phyloP scores from a whole-genome alignment of 2,329 filamentous ascomycete species.

The Aspergillus costaricaensis region DNA sequence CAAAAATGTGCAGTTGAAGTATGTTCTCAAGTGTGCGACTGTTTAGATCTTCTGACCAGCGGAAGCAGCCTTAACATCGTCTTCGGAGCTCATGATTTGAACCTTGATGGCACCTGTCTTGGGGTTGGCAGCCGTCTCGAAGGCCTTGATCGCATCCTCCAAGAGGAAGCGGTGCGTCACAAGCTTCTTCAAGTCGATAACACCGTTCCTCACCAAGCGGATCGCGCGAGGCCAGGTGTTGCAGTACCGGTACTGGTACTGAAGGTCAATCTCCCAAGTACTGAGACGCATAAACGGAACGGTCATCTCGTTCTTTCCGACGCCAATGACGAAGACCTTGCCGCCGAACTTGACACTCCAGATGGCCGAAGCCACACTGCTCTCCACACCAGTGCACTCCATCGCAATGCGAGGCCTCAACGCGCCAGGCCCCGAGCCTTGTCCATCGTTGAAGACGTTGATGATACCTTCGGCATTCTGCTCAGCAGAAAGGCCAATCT shows the following conservation, averaged over 20 bases:
- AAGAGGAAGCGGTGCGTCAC: conserved; percentile 86
- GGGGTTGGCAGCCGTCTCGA: conserved; percentile 82
- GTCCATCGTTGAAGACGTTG: conserved; percentile 61
- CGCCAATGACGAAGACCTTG: conserved; percentile 94
- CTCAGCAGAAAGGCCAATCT: conserved; percentile 57
- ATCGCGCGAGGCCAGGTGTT: conserved; percentile 97
- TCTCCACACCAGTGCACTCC: conserved; percentile 95
- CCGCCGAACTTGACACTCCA: conserved; percentile 92
- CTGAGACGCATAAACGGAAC: conserved; percentile 93
- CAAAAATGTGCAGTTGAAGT: conserved; percentile 12
- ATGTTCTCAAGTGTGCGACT: neutral
- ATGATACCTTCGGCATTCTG: conserved; percentile 71
- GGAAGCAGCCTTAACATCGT: conserved; percentile 40
- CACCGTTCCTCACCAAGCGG: conserved; percentile 77
- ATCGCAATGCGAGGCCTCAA: conserved; percentile 79
- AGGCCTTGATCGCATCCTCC: conserved; percentile 86
- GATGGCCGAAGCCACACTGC: conserved; percentile 80
- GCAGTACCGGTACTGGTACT: conserved; percentile 94
- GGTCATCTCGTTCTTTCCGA: conserved; percentile 92
- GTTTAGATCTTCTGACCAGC: conserved; percentile 32
- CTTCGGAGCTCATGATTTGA: conserved; percentile 66
- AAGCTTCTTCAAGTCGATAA: conserved; percentile 77
- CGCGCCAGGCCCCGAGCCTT: conserved; percentile 48
- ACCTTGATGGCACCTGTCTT: conserved; percentile 98
- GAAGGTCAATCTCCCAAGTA: conserved; percentile 87